Evolutionary conservation across 2,329 filamentous ascomycete genomes (phyloP).

Genomic region (Fusarium abutilonis): DNA sequence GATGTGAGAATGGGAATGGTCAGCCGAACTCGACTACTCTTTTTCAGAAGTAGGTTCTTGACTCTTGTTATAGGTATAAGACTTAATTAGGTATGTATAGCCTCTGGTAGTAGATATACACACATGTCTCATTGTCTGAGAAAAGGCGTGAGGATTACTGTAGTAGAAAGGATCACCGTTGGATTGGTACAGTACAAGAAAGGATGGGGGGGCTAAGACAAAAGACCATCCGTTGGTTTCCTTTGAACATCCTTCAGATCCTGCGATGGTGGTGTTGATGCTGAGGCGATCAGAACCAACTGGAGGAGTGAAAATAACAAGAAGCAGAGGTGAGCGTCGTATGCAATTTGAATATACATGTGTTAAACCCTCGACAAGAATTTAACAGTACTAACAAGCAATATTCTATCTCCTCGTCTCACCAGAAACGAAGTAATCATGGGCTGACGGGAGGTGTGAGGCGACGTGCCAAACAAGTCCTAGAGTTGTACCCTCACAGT

Average conservation of each 20-base stretch:
- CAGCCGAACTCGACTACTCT: background rate
- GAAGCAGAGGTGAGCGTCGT: no score
- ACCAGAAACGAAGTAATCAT: slow-evolving; percentile 10
- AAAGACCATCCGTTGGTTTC: background rate
- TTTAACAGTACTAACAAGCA: no score
- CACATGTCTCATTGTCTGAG: slow-evolving; percentile 10
- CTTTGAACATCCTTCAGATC: slow-evolving; percentile 4
- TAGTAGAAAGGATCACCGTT: slow-evolving; percentile 9
- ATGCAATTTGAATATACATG: no score
- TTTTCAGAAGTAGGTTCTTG: background rate
- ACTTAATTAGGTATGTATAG: background rate
- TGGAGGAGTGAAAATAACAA: background rate
- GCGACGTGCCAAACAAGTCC: slow-evolving; percentile 26
- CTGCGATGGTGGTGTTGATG: slow-evolving; percentile 4
- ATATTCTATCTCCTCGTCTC: background rate
- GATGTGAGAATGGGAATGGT: background rate
- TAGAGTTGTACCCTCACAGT: slow-evolving; percentile 20
- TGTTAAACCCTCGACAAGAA: no score
- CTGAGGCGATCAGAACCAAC: background rate
- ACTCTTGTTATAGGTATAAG: no score
- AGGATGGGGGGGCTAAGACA: slow-evolving; percentile 6
- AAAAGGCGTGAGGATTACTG: slow-evolving; percentile 2
- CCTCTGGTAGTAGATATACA: background rate
- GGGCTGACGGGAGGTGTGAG: slow-evolving; percentile 33
- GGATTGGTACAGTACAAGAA: background rate